Conservation (phyloP, 768 basidiomycete species). For the Pleurotus giganteus region DNA sequence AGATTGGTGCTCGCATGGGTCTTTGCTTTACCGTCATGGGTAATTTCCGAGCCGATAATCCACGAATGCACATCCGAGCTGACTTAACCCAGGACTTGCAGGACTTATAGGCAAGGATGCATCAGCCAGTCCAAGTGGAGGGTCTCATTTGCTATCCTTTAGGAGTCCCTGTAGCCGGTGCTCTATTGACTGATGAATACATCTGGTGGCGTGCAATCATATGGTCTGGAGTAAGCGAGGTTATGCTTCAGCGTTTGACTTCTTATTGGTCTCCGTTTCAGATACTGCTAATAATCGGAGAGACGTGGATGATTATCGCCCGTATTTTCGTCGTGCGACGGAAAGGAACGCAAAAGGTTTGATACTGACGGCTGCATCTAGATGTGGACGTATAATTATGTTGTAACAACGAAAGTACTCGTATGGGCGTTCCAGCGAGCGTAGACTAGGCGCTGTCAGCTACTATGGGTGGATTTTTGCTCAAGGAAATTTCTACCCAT, state of each 20-base stretch:
- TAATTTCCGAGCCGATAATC: constrained; percentile 17
- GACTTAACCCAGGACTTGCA: constrained; percentile 17
- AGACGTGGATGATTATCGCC: constrained; percentile 18
- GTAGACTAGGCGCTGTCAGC: no score
- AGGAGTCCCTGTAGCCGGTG: constrained; percentile 51
- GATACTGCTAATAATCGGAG: constrained; percentile 18
- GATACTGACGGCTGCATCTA: no score
- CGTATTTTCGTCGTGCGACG: constrained; percentile 18
- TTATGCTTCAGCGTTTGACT: not conserved
- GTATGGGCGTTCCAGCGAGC: no score
- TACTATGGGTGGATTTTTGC: no score
- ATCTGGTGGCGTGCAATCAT: constrained; percentile 41
- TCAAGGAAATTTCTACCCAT: no score
- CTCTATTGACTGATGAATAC: constrained; percentile 41
- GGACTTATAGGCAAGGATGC: constrained; percentile 34
- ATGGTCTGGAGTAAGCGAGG: constrained; percentile 34
- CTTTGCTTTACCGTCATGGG: constrained; percentile 42
- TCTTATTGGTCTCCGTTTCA: not conserved
- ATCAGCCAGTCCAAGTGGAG: not conserved
- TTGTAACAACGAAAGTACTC: no score
- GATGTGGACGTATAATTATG: no score
- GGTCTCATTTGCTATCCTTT: not conserved
- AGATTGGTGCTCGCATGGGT: constrained; percentile 49
- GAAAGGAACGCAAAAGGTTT: constrained; percentile 25
- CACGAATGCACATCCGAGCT: not conserved